Conservation (phyloP, 208 protist species). For the Crithidia acanthocephali region DNA sequence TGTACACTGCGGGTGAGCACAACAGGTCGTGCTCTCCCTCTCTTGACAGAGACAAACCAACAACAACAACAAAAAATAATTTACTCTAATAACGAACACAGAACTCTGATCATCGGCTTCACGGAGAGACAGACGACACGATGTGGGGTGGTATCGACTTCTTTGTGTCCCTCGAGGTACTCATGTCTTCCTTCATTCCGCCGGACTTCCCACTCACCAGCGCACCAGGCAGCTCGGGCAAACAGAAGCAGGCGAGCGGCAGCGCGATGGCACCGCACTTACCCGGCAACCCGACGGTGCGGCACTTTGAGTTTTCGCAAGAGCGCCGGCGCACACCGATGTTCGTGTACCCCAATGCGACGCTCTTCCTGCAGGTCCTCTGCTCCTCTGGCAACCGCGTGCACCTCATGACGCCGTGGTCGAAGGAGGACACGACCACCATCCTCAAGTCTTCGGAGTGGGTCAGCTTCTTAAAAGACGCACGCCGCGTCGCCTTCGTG, state of each 20-base stretch:
- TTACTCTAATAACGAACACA: too few species aligned
- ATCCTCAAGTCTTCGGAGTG: slow-evolving; percentile 60
- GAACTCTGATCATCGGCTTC: too few species aligned
- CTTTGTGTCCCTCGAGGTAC: slow-evolving; percentile 65
- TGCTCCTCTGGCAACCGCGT: slow-evolving; percentile 57
- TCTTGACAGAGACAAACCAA: too few species aligned
- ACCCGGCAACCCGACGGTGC: slow-evolving; percentile 52
- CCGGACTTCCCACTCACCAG: neutral
- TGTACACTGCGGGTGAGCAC: too few species aligned
- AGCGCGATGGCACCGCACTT: slow-evolving; percentile 16
- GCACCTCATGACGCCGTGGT: slow-evolving; percentile 59
- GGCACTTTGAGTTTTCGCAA: slow-evolving; percentile 16
- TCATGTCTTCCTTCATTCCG: slow-evolving; percentile 46
- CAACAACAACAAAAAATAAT: too few species aligned
- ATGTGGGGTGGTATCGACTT: slow-evolving; percentile 74
- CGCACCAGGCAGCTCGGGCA: neutral
- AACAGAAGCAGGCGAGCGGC: slow-evolving; percentile 13
- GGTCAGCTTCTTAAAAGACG: slow-evolving; percentile 45
- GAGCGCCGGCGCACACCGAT: slow-evolving; percentile 32
- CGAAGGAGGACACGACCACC: slow-evolving; percentile 32
- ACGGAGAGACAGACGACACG: neutral
- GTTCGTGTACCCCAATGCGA: slow-evolving; percentile 59
- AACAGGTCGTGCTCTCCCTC: too few species aligned
- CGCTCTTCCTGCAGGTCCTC: slow-evolving; percentile 72
- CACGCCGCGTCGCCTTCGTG: slow-evolving; percentile 35